Percentiles rank a stretch among this genome's conserved stretches.
Evolutionary conservation across 768 basidiomycete genomes (phyloP).

Genomic region (Suillus placidus): DNA sequence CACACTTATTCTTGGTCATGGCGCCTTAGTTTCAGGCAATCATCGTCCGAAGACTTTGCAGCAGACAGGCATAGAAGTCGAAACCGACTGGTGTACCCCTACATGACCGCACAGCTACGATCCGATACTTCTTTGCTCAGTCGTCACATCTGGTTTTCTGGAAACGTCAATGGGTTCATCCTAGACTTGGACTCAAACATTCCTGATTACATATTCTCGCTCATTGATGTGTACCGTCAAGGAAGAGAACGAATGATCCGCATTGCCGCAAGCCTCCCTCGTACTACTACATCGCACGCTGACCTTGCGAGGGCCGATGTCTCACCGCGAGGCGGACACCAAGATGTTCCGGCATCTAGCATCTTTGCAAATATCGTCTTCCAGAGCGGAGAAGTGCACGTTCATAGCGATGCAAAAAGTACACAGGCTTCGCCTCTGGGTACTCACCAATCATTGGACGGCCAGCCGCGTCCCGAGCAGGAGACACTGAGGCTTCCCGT

Average conservation of each 20-base stretch:
- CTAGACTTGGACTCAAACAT: conserved; percentile 84
- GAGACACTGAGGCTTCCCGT: conserved; percentile 76
- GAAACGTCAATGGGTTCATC: conserved; percentile 81
- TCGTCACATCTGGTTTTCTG: conserved; percentile 61
- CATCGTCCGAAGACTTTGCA: conserved; percentile 66
- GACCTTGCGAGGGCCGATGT: conserved; percentile 20
- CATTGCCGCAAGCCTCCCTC: conserved; percentile 58
- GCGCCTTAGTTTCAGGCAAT: conserved; percentile 72
- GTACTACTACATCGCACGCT: conserved; percentile 22
- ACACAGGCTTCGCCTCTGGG: conserved; percentile 45
- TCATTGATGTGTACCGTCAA: conserved; percentile 82
- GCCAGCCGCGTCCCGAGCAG: conserved; percentile 29
- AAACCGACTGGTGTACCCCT: conserved; percentile 78
- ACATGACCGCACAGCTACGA: conserved; percentile 76
- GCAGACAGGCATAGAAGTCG: conserved; percentile 66
- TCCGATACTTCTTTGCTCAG: conserved; percentile 51
- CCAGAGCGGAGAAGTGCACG: conserved; percentile 79
- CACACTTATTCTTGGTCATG: neutral
- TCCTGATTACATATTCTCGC: conserved; percentile 75
- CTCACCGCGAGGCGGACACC: conserved; percentile 10
- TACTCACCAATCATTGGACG: conserved; percentile 33
- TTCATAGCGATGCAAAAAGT: conserved; percentile 57
- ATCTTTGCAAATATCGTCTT: conserved; percentile 73
- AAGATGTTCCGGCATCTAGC: conserved; percentile 54
- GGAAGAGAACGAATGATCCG: conserved; percentile 79